Evolutionary conservation across 2,329 filamentous ascomycete genomes (phyloP).

Genomic region (Apiospora aurea): DNA sequence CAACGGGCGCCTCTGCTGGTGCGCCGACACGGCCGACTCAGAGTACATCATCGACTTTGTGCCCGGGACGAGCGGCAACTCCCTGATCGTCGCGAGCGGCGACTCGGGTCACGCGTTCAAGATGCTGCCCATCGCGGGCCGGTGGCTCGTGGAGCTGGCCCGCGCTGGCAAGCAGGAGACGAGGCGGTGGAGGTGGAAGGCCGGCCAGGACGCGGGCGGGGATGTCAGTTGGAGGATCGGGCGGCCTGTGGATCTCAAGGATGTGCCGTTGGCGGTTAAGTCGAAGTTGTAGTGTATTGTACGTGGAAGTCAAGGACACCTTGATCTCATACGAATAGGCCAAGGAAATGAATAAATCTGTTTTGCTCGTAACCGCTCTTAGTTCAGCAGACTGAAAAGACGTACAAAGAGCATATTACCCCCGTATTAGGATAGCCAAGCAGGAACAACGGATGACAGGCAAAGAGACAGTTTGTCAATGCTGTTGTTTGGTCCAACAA

Average conservation of each 20-base stretch:
- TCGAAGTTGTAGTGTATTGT: neutral
- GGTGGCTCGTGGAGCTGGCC: slow-evolving; percentile 54
- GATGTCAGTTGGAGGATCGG: slow-evolving; percentile 50
- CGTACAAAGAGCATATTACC: too few relatives aligned
- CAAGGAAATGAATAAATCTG: too few relatives aligned
- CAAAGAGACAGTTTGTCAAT: too few relatives aligned
- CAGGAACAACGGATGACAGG: too few relatives aligned
- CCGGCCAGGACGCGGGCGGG: slow-evolving; percentile 32
- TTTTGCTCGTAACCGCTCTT: too few relatives aligned
- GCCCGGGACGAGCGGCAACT: slow-evolving; percentile 49
- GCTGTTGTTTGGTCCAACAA: too few relatives aligned
- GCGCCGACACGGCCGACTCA: slow-evolving; percentile 65
- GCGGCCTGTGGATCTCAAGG: slow-evolving; percentile 36
- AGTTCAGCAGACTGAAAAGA: too few relatives aligned
- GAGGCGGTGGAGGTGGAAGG: slow-evolving; percentile 61
- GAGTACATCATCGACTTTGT: slow-evolving; percentile 68
- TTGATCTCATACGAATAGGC: too few relatives aligned
- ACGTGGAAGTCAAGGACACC: too few relatives aligned
- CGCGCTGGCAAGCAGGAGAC: slow-evolving; percentile 48
- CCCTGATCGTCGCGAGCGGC: slow-evolving; percentile 59
- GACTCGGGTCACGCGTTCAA: slow-evolving; percentile 70
- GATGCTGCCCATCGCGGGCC: slow-evolving; percentile 66
- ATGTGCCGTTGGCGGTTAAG: slow-evolving; percentile 21
- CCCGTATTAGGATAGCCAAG: too few relatives aligned
- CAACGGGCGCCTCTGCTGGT: slow-evolving; percentile 66